Base-by-base conservation (phyloP, 1,139 yeast species). In the Diutina scorzettiae region DNA sequence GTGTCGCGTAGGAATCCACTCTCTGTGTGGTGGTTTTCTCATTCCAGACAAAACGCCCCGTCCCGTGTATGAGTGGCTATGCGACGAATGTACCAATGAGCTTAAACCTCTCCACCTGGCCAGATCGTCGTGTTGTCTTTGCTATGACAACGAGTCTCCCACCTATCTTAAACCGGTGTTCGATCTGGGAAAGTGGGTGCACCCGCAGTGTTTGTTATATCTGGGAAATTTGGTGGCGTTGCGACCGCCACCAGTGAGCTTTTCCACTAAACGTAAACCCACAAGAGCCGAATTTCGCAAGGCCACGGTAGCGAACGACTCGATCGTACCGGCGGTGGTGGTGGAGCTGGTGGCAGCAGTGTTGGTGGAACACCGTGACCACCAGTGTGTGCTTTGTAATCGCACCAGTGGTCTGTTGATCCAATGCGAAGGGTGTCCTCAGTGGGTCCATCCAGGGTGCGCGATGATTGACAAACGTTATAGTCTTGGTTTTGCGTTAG, bases 41-140 rank as follows among this genome's bases (percentile, higher is more conserved):
- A 47, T 62, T 4, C 56, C 56, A 1, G 61, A 53, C 1, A 49
- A 52, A 2, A 12, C 18, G 8, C 46, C 48, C 2, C 53, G 49
- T 28, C 65, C 66, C 0, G 49, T 58, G 1, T 61, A 58, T 37
- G 71, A 66, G 42, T 89, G 97, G 97, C 59, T 71, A 28, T 89
- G 97, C 60, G 96, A 86, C 52, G 70, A 80, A 2, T 89, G 97
- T 54, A 63, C 77, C 3, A 87, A 87, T 53, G 81, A 79, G 43
- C 56, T 76, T 43, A 71, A 74, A 45, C 91, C 93, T 0, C 52
- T 69, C 6, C 64, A 69, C 28, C 71, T 80, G 12, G 71, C 81
- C 0, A 63, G 68, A 16, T 82, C 84, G 53, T 58, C 71, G 2
- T 89, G 97, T 55, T 63, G 67, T 12, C 54, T 87, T 25, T 89